Base-by-base conservation (phyloP, 2,329 filamentous ascomycete species). In the Colletotrichum tofieldiae region DNA sequence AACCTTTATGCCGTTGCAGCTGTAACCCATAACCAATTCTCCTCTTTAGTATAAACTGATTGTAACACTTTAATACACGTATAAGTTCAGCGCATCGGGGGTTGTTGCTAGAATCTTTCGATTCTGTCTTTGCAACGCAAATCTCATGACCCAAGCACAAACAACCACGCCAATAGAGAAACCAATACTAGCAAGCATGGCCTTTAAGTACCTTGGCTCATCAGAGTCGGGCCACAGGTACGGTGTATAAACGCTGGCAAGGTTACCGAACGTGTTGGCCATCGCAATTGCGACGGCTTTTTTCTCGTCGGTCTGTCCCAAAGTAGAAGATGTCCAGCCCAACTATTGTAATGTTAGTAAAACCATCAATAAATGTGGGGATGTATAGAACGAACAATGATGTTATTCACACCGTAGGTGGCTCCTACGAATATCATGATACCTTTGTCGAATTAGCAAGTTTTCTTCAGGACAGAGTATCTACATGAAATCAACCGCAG, bases 271-370 rank as follows among this genome's bases (percentile, higher is more conserved):
- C 0, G 69, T 71, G 18, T 72, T 76, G 35, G 39, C 49, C 67
- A 73, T 75, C 8, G 83, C 83, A 5, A 86, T 78, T 0, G 83
- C 79, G 3, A 81, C 81, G 0, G 85, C 84, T 73, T 84, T 86
- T 76, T 86, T 86, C 75, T 86, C 85, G 3, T 84, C 81, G 0
- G 84, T 85, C 72, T 86, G 84, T 0, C 84, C 84, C n/a, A 84
- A 79, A 0, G 81, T 81, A 0, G 77, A 78, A 0, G 80, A 78
- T 0, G 81, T 80, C 85, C 85, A 87, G 2, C 82, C 83, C 0
- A 86, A 77, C 41, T 84, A 32, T 83, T n/a, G 86, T 79, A 56
- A 80, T 82, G 75, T 86, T 86, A 32, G 41, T 14, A 18, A n/a
- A 12, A 32, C 3, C 6, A 18, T 20, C 23, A 9, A 3, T 32